Evolutionary conservation across 2,329 filamentous ascomycete genomes (phyloP).

Genomic region (Penicillium sp.): DNA sequence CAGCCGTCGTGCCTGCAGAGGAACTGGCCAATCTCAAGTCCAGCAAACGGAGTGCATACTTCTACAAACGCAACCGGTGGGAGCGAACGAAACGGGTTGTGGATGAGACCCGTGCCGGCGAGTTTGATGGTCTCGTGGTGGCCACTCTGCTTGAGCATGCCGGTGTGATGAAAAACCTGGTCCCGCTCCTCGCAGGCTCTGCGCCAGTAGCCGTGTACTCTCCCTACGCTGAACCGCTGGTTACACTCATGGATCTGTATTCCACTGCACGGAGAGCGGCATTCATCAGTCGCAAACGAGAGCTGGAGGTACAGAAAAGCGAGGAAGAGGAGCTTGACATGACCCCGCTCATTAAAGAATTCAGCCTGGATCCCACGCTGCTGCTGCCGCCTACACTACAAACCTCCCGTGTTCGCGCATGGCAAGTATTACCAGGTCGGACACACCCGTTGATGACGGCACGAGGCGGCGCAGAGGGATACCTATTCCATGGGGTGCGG

Average conservation of each 20-base stretch:
- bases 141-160: slow-evolving; percentile 76
- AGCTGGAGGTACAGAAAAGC: slow-evolving; percentile 19
- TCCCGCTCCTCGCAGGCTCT: slow-evolving; percentile 77
- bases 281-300: slow-evolving; percentile 47
- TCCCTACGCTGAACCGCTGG: slow-evolving; percentile 71
- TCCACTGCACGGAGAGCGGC: slow-evolving; percentile 72
- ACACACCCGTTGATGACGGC: slow-evolving; percentile 94
- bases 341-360: slow-evolving; percentile 53
- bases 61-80: slow-evolving; percentile 83
- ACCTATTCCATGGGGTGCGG: slow-evolving; percentile 75
- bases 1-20: slow-evolving; percentile 54
- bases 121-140: slow-evolving; percentile 76
- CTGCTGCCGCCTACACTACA: slow-evolving; percentile 75
- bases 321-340: slow-evolving; percentile 16
- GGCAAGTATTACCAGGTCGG: slow-evolving; percentile 85
- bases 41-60: slow-evolving; percentile 76
- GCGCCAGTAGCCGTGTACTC: slow-evolving; percentile 82
- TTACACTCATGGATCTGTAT: slow-evolving; percentile 74
- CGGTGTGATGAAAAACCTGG: slow-evolving; percentile 65
- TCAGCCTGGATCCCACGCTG: slow-evolving; percentile 79
- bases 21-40: slow-evolving; percentile 67
- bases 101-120: slow-evolving; percentile 65
- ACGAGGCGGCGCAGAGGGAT: slow-evolving; percentile 81
- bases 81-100: slow-evolving; percentile 65
- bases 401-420: slow-evolving; percentile 68